phyloP scores from a whole-genome alignment of 306 rosid genomes.

The Vachellia pachyceras region DNA sequence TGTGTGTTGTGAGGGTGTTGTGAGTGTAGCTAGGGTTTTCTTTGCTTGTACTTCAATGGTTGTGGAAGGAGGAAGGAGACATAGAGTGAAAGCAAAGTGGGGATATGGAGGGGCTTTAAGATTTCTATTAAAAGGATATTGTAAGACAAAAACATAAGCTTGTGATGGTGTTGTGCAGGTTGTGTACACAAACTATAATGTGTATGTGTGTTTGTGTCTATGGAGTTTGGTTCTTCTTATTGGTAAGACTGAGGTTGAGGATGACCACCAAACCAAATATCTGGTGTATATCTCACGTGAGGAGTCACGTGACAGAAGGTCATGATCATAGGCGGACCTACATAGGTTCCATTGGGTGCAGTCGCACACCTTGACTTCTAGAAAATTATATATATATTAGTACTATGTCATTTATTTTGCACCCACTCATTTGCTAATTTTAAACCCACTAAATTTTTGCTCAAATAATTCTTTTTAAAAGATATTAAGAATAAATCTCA shows the following conservation, averaged over 20 bases:
- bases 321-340: no score
- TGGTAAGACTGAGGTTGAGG: slow-evolving; percentile 14
- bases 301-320: not conserved
- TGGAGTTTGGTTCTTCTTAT: not conserved
- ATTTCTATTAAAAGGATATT: slow-evolving; percentile 45
- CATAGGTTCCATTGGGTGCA: no score
- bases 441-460: no score
- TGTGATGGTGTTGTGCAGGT: slow-evolving; percentile 13
- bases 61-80: not conserved
- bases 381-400: no score
- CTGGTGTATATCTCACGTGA: not conserved
- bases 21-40: slow-evolving; percentile 26
- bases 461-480: no score
- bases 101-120: slow-evolving; percentile 12
- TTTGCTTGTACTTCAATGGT: slow-evolving; percentile 81
- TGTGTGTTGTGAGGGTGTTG: slow-evolving; percentile 13
- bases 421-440: no score
- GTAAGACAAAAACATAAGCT: slow-evolving; percentile 43
- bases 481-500: no score
- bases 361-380: no score
- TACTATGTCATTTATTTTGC: no score
- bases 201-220: not conserved
- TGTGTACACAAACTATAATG: no score
- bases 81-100: slow-evolving; percentile 40
- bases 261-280: slow-evolving; percentile 43